Base-by-base conservation (phyloP, 176 grass and related monocot species). In the Phoenix roebelenii region DNA sequence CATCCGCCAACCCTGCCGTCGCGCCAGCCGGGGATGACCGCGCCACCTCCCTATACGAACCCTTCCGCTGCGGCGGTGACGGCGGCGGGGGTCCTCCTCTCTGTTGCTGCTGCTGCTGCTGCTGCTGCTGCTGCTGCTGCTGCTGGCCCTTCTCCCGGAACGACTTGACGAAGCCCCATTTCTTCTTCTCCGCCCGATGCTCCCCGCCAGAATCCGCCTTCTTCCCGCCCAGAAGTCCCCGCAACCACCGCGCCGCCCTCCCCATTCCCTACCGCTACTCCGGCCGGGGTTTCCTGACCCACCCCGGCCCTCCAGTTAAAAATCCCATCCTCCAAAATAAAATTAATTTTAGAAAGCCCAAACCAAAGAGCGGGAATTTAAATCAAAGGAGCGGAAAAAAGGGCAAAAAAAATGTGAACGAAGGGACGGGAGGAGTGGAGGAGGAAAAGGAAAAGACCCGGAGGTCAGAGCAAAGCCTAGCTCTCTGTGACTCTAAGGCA, bases 231-330 rank as follows among this genome's bases (percentile, higher is more conserved):
- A 92, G 75, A 52, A 98, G 69, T 16, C 73, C 79, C 50, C 81
- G 80, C 30, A 98, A 49, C 87, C 87, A 98, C 70, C 84, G 73
- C 2, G 87, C 63, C 68, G 81, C 79, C 52, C 93, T 76, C 24
- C 81, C 87, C 93, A 98, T 96, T 62, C 24, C 48, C 76, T 81
- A 69, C 66, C 49, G 35, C 61, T 50, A 25, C 52, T 5, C 23
- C 59, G 22, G 50, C 19, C 30, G 25, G 16, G 22, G 14, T 63
- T 20, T 25, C 28, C 17, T 44, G n/a, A 48, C 0, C 0, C n/a
- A 9, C 17, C 59, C 12, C 18, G 4, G 15, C 16, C 29, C 9
- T 16, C 29, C 30, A 7, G 30, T 48, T 44, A 44, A 12, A 44
- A 44, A 44, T 10, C 7, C 35, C 35, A 44, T 44, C 1, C 10